A percentile compares a stretch with the other conserved stretches of the same genome.
Evolutionary conservation across 768 basidiomycete species (phyloP).

Genomic region (Termitomyces sp.): DNA sequence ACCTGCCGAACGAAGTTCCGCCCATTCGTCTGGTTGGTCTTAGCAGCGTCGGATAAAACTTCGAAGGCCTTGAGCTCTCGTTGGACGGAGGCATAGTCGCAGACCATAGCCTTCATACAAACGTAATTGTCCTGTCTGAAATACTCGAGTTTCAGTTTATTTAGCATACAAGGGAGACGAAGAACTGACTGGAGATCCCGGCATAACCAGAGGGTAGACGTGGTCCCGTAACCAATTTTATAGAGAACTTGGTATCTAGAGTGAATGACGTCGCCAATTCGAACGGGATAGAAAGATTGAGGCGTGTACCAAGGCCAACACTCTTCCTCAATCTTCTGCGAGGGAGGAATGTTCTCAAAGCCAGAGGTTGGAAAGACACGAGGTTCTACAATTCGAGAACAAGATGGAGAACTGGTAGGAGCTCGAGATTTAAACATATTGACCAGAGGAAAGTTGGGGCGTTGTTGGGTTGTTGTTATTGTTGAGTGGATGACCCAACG

Average conservation of each 20-base stretch:
- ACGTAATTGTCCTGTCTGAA: neutral
- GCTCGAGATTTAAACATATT: no score
- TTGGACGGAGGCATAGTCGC: neutral
- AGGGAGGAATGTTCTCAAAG: neutral
- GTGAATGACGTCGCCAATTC: neutral
- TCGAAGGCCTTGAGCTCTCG: neutral
- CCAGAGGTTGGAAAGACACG: neutral
- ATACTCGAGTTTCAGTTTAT: neutral
- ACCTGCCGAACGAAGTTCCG: neutral
- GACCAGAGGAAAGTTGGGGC: no score
- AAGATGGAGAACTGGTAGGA: no score
- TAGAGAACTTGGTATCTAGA: slow-evolving; percentile 1
- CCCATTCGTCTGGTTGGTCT: neutral
- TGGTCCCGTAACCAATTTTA: neutral
- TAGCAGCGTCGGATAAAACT: neutral
- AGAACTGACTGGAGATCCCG: neutral
- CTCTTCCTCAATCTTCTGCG: neutral
- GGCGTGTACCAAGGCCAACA: neutral
- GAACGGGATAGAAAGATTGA: neutral
- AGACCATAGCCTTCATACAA: slow-evolving; percentile 5
- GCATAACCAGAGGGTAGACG: neutral
- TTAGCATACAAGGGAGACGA: neutral
- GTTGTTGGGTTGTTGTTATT: no score
- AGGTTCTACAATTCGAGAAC: neutral
- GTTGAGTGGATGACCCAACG: no score